Percentiles rank a stretch among this genome's conserved stretches.
Evolutionary conservation across 2,329 filamentous ascomycete genomes (phyloP).

Genomic region (Phialemoniopsis sp.): DNA sequence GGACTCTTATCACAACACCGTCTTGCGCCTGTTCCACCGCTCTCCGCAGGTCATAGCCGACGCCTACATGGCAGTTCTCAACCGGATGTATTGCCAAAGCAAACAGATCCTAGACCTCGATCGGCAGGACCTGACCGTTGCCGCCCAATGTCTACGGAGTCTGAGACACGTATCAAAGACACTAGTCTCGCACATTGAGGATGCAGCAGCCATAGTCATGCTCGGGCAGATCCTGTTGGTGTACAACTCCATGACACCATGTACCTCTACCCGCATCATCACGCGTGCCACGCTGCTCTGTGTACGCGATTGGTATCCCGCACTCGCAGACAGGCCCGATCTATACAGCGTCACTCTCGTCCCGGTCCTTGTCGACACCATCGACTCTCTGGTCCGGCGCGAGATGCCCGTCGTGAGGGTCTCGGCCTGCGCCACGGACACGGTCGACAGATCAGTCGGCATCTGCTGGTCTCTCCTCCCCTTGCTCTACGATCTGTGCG

Average conservation of each 20-base stretch:
- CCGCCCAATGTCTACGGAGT: too few species aligned
- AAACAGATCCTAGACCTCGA: not conserved
- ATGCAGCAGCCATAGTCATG: slow-evolving; percentile 6
- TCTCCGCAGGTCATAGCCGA: slow-evolving; percentile 6
- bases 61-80: slow-evolving; percentile 4
- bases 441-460: slow-evolving; percentile 22
- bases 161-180: too few species aligned
- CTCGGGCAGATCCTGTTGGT: slow-evolving; percentile 7
- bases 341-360: slow-evolving; percentile 20
- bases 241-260: slow-evolving; percentile 17
- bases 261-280: slow-evolving; percentile 17
- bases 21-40: slow-evolving; percentile 3
- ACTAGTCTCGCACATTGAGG: slow-evolving; percentile 1
- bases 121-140: too few species aligned
- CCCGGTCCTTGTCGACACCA: slow-evolving; percentile 22
- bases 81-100: slow-evolving; percentile 1
- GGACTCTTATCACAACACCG: slow-evolving; percentile 2
- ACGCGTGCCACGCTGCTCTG: slow-evolving; percentile 19
- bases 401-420: slow-evolving; percentile 22
- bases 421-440: slow-evolving; percentile 8
- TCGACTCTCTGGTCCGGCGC: slow-evolving; percentile 20
- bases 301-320: slow-evolving; percentile 18
- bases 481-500: slow-evolving; percentile 23
- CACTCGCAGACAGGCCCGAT: slow-evolving; percentile 14
- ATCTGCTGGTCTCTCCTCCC: slow-evolving; percentile 21